Percentiles rank a stretch among this genome's conserved stretches.
Conservation (phyloP, 345 rosid genomes). For the Gossypium turneri region DNA sequence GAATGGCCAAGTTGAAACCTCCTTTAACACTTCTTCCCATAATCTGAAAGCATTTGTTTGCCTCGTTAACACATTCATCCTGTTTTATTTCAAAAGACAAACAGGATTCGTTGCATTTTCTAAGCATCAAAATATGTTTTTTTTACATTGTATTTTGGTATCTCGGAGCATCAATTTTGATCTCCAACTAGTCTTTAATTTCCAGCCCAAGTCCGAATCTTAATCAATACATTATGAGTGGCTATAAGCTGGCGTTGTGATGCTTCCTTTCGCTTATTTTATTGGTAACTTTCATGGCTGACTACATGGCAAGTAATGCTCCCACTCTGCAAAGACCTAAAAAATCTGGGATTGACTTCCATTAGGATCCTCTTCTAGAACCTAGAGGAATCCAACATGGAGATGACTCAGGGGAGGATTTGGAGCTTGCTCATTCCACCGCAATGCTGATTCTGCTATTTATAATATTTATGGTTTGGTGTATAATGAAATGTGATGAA, state of each 20-base stretch:
- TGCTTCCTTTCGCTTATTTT: not conserved
- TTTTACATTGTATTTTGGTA: no score
- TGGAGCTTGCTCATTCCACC: constrained; percentile 1
- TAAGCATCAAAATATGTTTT: no score
- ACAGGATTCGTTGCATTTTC: not conserved
- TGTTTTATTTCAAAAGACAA: not conserved
- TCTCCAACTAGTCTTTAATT: no score
- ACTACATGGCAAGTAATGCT: no score
- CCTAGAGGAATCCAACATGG: not conserved
- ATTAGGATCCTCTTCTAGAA: not conserved
- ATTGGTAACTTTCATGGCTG: no score
- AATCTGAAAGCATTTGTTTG: not conserved
- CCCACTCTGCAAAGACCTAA: no score
- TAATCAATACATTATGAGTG: not conserved
- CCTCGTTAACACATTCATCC: not conserved
- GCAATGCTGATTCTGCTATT: not conserved
- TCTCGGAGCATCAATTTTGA: no score
- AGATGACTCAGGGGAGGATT: not conserved
- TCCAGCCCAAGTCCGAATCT: not conserved
- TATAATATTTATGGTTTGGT: not conserved
- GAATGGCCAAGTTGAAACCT: not conserved
- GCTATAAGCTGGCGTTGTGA: not conserved
- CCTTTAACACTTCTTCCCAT: not conserved
- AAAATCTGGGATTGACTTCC: not conserved
- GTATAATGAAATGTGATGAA: not conserved